Evolutionary conservation across 164 flowering plant genomes (phyloP).

Genomic region (Stephania yunnanensis): DNA sequence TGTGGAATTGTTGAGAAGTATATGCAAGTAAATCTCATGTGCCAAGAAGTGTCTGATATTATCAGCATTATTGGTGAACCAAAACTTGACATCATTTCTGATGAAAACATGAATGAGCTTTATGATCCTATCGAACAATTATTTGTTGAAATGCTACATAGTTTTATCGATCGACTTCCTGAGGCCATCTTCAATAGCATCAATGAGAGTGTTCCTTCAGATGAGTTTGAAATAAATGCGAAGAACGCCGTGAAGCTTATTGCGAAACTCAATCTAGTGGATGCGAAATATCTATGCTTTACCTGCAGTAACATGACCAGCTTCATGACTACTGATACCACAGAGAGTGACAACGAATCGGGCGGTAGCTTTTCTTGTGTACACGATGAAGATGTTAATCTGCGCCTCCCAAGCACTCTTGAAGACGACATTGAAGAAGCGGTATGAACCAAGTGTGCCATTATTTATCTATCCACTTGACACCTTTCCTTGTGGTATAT

Average conservation of each 20-base stretch:
- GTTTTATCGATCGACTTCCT: neutral
- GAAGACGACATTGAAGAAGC: too few species aligned
- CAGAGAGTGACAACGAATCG: too few species aligned
- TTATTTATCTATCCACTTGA: too few species aligned
- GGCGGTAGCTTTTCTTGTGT: too few species aligned
- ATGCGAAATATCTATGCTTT: neutral
- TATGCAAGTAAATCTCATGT: neutral
- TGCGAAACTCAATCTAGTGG: neutral
- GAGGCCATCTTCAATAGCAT: conserved; percentile 4
- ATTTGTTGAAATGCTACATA: conserved; percentile 5
- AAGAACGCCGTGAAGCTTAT: neutral
- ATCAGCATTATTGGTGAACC: neutral
- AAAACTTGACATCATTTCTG: neutral
- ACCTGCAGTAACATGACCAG: neutral
- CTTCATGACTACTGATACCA: neutral
- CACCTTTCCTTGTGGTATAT: too few species aligned
- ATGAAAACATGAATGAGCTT: neutral
- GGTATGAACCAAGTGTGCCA: too few species aligned
- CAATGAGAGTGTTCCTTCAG: neutral
- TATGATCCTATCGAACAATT: neutral
- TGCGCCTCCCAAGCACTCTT: too few species aligned
- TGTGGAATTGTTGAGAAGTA: neutral
- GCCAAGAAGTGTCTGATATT: neutral
- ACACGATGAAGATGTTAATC: too few species aligned
- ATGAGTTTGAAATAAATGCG: neutral